phyloP scores from a whole-genome alignment of 352 stramenopile species.

The Pythium biforme region DNA sequence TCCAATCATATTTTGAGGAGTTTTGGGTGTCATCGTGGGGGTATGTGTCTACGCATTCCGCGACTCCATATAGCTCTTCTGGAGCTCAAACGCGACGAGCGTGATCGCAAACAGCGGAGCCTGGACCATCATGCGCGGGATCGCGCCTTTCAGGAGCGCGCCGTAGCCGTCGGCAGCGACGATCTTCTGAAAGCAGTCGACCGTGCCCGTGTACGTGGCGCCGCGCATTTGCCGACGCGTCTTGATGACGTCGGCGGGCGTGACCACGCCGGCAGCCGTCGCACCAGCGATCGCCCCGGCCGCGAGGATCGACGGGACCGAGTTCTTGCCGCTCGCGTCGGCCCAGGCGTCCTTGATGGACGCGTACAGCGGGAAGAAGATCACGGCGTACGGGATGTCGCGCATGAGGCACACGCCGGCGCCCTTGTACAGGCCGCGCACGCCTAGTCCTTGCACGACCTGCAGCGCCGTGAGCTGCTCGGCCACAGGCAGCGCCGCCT shows the following conservation, averaged over 20 bases:
- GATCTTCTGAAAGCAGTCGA: slow-evolving; percentile 83
- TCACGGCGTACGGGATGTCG: slow-evolving; percentile 91
- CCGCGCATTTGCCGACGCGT: slow-evolving; percentile 82
- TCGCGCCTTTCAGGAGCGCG: slow-evolving; percentile 84
- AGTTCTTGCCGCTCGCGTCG: slow-evolving; percentile 53
- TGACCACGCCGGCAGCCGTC: slow-evolving; percentile 56
- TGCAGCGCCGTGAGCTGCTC: slow-evolving; percentile 58
- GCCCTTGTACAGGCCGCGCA: slow-evolving; percentile 85
- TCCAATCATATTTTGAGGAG: not conserved
- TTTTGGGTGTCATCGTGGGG: not conserved
- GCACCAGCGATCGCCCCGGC: slow-evolving; percentile 63
- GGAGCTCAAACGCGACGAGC: slow-evolving; percentile 81
- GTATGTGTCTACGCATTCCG: slow-evolving; percentile 18
- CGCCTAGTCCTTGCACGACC: slow-evolving; percentile 67
- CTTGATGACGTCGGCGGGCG: slow-evolving; percentile 88
- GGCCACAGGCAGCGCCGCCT: slow-evolving; percentile 60
- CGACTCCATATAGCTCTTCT: slow-evolving; percentile 88
- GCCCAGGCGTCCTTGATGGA: slow-evolving; percentile 50
- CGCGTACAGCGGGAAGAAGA: slow-evolving; percentile 93
- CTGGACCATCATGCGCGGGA: slow-evolving; percentile 87
- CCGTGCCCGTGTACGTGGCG: slow-evolving; percentile 75
- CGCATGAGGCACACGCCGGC: slow-evolving; percentile 85
- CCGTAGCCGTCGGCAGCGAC: slow-evolving; percentile 70
- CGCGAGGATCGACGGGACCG: slow-evolving; percentile 57
- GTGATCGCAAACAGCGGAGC: slow-evolving; percentile 86